A percentile compares a stretch with the other conserved stretches of the same genome.
phyloP scores from a whole-genome alignment of 2,329 filamentous ascomycete species.

The Penicillium crustosum region DNA sequence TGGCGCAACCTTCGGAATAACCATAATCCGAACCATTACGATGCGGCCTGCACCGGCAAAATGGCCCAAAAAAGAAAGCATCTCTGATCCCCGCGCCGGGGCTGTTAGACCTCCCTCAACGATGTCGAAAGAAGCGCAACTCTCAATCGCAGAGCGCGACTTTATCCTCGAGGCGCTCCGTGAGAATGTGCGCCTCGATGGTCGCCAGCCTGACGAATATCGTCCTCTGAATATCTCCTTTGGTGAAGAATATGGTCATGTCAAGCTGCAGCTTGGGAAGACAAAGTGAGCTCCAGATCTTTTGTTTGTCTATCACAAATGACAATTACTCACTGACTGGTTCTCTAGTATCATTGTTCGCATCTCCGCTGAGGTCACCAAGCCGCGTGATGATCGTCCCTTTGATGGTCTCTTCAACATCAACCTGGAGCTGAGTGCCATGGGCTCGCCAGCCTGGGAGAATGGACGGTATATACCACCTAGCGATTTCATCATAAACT shows the following conservation, averaged over 20 bases:
- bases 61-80: conserved; percentile 20
- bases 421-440: conserved; percentile 83
- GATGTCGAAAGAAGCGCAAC: conserved; percentile 92
- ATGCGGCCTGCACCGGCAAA: conserved; percentile 23
- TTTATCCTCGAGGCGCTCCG: conserved; percentile 83
- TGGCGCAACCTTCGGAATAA: conserved; percentile 1
- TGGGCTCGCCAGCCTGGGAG: conserved; percentile 89
- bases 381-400: conserved; percentile 81
- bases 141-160: conserved; percentile 81
- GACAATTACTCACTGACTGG: conserved; percentile 24
- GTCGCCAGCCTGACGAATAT: conserved; percentile 76
- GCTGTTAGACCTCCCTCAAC: conserved; percentile 18
- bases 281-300: conserved; percentile 65
- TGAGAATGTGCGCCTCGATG: conserved; percentile 79
- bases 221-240: conserved; percentile 75
- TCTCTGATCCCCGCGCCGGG: conserved; percentile 22
- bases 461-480: conserved; percentile 62
- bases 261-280: conserved; percentile 83
- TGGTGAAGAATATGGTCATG: conserved; percentile 86
- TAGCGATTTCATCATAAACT: neutral
- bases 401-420: conserved; percentile 97
- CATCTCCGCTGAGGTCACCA: conserved; percentile 83
- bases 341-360: conserved; percentile 71
- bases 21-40: neutral
- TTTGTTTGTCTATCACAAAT: neutral